Percentiles rank a stretch among this genome's conserved stretches.
These are phyloP conservation scores for Isoetes taiwanensis DNA, from an alignment of 75 land plant genomes.

Conservation along the genomic window DNA sequence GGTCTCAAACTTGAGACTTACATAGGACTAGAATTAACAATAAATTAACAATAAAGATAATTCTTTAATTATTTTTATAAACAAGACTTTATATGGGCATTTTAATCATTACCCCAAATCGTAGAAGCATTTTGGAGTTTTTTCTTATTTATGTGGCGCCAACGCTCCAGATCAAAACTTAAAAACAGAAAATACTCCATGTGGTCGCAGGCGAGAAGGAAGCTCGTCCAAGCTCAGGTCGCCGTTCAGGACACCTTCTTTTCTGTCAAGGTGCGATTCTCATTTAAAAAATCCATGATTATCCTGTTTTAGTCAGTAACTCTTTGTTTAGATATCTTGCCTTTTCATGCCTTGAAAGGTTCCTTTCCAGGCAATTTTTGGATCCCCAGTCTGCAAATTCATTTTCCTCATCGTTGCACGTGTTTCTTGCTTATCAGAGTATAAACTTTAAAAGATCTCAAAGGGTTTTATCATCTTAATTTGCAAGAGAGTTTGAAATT, in stretches of 20 bases:
- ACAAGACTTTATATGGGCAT: too few species aligned
- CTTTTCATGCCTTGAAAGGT: neutral
- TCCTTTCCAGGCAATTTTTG: too few species aligned
- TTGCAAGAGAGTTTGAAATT: neutral
- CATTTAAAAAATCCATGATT: neutral
- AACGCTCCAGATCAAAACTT: too few species aligned
- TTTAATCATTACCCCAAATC: too few species aligned
- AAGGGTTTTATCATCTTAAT: neutral
- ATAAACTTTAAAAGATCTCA: neutral
- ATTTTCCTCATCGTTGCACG: neutral
- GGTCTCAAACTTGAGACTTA: too few species aligned
- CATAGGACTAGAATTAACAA: too few species aligned
- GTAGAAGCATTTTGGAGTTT: too few species aligned
- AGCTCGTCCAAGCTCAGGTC: constrained; percentile 1
- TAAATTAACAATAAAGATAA: too few species aligned
- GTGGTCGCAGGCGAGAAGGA: constrained; percentile 15
- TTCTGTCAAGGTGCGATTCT: constrained; percentile 12
- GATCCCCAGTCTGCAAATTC: too few species aligned
- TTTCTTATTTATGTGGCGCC: too few species aligned
- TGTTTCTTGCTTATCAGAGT: neutral
- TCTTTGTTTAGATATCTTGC: neutral
- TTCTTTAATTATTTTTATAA: too few species aligned
- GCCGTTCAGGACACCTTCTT: constrained; percentile 18
- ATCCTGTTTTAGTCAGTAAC: neutral
- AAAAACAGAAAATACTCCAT: too few species aligned